Conservation (phyloP, 768 basidiomycete species). For the Tubosaeta brunneosetosa region DNA sequence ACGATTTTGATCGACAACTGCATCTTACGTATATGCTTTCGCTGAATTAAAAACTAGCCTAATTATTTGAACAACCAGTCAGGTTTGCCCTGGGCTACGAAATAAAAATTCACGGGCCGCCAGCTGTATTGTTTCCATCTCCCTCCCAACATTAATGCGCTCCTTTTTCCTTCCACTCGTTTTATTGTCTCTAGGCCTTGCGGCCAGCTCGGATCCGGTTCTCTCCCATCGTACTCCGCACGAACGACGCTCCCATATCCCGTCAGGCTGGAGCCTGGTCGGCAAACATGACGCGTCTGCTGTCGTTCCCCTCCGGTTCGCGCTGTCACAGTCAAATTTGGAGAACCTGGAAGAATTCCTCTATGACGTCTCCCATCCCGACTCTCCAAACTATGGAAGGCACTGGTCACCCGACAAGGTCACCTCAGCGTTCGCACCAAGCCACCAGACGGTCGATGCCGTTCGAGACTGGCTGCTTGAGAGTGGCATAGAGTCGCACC, state of each 20-base stretch:
- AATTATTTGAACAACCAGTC: background rate
- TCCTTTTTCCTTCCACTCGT: slow-evolving; percentile 20
- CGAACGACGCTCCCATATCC: slow-evolving; percentile 31
- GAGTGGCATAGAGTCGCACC: slow-evolving; percentile 32
- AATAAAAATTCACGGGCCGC: no score
- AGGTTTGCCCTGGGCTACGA: no score
- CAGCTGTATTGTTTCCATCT: background rate
- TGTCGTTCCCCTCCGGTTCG: slow-evolving; percentile 42
- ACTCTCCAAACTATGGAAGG: slow-evolving; percentile 41
- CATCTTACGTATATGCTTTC: background rate
- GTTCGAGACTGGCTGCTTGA: slow-evolving; percentile 40
- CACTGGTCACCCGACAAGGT: slow-evolving; percentile 41
- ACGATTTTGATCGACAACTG: background rate
- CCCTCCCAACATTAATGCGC: slow-evolving; percentile 7
- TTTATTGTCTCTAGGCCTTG: slow-evolving; percentile 19
- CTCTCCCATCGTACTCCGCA: slow-evolving; percentile 10
- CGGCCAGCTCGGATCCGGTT: slow-evolving; percentile 1
- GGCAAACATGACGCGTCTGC: slow-evolving; percentile 30
- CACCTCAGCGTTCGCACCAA: slow-evolving; percentile 41
- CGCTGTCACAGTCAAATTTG: slow-evolving; percentile 40
- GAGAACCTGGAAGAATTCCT: slow-evolving; percentile 38
- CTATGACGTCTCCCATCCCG: slow-evolving; percentile 40
- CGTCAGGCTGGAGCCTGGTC: slow-evolving; percentile 35
- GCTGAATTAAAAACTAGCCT: background rate
- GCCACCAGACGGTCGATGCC: slow-evolving; percentile 30